Base-by-base conservation (phyloP, 1,284 basidiomycete genomes). In the Singerocomus rubriflavus region DNA sequence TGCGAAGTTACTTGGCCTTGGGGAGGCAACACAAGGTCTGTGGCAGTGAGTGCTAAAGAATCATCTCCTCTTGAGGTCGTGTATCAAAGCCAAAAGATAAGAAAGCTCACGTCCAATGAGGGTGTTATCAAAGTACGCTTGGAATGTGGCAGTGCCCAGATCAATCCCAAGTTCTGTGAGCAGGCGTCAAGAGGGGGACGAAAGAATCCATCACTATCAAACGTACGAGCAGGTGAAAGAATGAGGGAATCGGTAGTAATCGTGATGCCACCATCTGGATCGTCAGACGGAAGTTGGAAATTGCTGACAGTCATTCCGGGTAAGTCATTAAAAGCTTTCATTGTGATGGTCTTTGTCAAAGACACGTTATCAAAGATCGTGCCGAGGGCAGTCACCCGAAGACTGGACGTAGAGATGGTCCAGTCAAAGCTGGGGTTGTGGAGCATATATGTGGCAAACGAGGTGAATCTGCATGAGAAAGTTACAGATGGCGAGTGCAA, bases 261-360 rank as follows among this genome's bases (percentile, higher is more conserved):
- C 51, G 81, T 79, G 54, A 91, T 86, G 34, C 86, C 82, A 53
- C 86, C 85, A 38, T 76, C 77, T 39, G 81, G 75, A 63, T 85
- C 79, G 58, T 86, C 80, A 11, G 75, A 76, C 1, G 84, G 83
- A 38, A 86, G 71, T 60, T 80, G 65, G 72, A 91, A 90, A 69
- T 87, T 82, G 57, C 73, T 79, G 60, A 89, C 85, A 1, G 79
- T 81, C 35, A 86, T 80, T 10, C 84, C 84, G 13, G 84, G 82
- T 21, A 90, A 69, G 45, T 73, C 74, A 56, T 88, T 84, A 70
- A 91, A 91, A 4, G 85, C 88, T 63, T 81, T 81, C 70, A 91
- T 78, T 9, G 80, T 70, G 46, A 91, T 68, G 7, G 73, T 73
- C 70, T 91, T 90, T 43, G 72, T 76, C 47, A 91, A 73, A 0